A percentile compares a stretch with the other conserved stretches of the same genome.
These are phyloP conservation scores for Aspergillus quadricinctus DNA, from an alignment of 2,329 filamentous ascomycete species.

Conservation along the genomic window DNA sequence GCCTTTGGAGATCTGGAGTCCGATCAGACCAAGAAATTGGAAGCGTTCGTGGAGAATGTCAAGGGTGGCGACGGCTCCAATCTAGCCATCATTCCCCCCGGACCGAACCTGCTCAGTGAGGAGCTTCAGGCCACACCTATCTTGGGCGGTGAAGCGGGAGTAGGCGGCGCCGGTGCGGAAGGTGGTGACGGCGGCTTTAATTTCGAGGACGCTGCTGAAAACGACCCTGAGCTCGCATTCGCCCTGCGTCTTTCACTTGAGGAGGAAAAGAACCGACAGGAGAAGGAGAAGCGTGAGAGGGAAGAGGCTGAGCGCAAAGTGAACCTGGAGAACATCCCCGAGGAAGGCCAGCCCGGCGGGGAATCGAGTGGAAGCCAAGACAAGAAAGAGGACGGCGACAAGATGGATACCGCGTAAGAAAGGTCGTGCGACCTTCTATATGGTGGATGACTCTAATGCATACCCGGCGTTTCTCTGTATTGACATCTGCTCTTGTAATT, in stretches of 20 bases:
- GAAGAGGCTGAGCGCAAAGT: slow-evolving; percentile 69
- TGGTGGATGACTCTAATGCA: slow-evolving; percentile 32
- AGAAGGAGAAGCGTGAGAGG: slow-evolving; percentile 75
- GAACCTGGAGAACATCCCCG: slow-evolving; percentile 74
- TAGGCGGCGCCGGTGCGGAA: slow-evolving; percentile 42
- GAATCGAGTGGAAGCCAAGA: slow-evolving; percentile 58
- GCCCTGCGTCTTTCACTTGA: slow-evolving; percentile 97
- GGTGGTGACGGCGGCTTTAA: slow-evolving; percentile 58
- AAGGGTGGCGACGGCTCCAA: slow-evolving; percentile 89
- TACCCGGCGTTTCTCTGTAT: slow-evolving; percentile 34
- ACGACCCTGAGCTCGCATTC: slow-evolving; percentile 86
- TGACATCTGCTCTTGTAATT: slow-evolving; percentile 16
- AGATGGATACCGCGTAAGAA: slow-evolving; percentile 82
- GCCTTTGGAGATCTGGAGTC: slow-evolving; percentile 91
- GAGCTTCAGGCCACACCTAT: slow-evolving; percentile 87
- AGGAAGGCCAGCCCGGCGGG: slow-evolving; percentile 65
- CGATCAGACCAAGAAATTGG: slow-evolving; percentile 82
- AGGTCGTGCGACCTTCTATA: slow-evolving; percentile 7
- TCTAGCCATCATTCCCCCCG: slow-evolving; percentile 84
- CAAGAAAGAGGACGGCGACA: slow-evolving; percentile 60
- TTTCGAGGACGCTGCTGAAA: slow-evolving; percentile 78
- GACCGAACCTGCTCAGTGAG: slow-evolving; percentile 87
- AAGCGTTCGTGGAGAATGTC: slow-evolving; percentile 88
- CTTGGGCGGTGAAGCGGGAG: slow-evolving; percentile 72
- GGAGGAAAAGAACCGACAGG: slow-evolving; percentile 91